Evolutionary conservation across 2,329 filamentous ascomycete genomes (phyloP).

Genomic region (Fusarium lyarnte): DNA sequence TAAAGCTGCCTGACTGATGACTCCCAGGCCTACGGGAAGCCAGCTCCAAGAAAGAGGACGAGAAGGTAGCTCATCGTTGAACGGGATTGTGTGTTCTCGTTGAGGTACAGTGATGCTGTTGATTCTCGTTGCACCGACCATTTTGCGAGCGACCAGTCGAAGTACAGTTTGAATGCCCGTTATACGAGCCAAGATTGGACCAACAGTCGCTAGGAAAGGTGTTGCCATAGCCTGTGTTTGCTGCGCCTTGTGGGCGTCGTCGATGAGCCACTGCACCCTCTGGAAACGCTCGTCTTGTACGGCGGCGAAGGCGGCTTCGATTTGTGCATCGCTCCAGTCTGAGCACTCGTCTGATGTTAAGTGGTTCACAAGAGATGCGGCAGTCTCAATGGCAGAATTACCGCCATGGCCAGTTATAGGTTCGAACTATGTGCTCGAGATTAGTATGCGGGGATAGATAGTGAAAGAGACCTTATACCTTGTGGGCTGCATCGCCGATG

Average conservation of each 20-base stretch:
- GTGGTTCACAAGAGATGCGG: not conserved
- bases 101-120: not conserved
- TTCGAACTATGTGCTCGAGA: not conserved
- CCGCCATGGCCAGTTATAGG: not conserved
- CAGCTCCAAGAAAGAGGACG: not conserved
- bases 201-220: not conserved
- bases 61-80: not conserved
- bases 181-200: not conserved
- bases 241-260: not conserved
- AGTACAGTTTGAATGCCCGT: fast-evolving
- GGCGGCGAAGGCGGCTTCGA: not conserved
- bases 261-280: not conserved
- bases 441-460: not conserved
- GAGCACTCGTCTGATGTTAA: not conserved
- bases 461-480: not conserved
- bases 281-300: not conserved
- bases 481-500: conserved; percentile 12
- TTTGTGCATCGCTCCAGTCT: not conserved
- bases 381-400: not conserved
- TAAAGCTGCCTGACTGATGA: not conserved
- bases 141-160: fast-evolving
- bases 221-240: not conserved
- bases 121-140: not conserved
- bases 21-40: not conserved
- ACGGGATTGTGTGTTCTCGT: not conserved